Evolutionary conservation across 164 flowering plant genomes (phyloP).

Genomic region (Piper longum): DNA sequence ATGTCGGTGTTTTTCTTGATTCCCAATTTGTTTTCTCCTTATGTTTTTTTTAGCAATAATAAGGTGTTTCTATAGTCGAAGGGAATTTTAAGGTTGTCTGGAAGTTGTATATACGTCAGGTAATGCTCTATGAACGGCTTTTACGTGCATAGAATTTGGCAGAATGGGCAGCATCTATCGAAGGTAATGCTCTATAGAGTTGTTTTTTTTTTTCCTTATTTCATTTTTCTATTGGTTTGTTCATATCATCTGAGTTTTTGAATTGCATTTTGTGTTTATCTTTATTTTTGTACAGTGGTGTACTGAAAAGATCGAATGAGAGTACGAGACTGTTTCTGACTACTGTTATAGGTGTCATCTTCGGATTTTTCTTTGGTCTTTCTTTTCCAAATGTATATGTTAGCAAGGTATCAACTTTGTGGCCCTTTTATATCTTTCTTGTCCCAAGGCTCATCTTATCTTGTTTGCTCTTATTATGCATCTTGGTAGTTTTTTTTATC

Average conservation of each 20-base stretch:
- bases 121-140: neutral
- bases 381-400: conserved; percentile 64
- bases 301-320: conserved; percentile 41
- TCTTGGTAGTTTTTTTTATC: neutral
- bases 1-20: no score
- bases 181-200: neutral
- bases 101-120: neutral
- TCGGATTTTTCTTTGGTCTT: conserved; percentile 74
- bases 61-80: no score
- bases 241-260: neutral
- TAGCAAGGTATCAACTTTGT: conserved; percentile 32
- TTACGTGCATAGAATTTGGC: neutral
- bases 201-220: no score
- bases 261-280: neutral
- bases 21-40: no score
- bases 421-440: neutral
- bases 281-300: conserved; percentile 33
- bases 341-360: conserved; percentile 54
- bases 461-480: neutral
- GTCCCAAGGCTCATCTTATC: neutral
- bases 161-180: neutral
- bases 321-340: conserved; percentile 44
- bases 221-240: no score
- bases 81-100: no score
- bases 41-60: no score